phyloP scores from a whole-genome alignment of 1,139 yeast genomes.

The Lodderomyces metapsilosis region DNA sequence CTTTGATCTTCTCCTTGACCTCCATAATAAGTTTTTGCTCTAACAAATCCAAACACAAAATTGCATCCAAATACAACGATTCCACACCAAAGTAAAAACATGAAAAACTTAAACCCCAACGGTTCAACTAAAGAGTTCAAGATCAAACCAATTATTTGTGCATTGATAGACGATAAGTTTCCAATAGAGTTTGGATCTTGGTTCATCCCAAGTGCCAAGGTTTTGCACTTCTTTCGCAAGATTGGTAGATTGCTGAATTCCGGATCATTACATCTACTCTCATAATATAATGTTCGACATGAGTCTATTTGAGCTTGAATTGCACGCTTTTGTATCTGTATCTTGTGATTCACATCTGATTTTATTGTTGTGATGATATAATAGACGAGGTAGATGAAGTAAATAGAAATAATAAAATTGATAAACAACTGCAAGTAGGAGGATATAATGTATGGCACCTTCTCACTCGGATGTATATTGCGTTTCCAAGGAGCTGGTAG shows the following conservation, averaged over 20 bases:
- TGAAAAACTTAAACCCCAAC: constrained; percentile 55
- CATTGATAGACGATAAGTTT: constrained; percentile 52
- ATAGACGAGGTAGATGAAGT: constrained; percentile 41
- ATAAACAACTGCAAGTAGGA: constrained; percentile 56
- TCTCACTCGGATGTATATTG: constrained; percentile 35
- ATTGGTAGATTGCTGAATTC: constrained; percentile 55
- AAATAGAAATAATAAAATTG: constrained; percentile 45
- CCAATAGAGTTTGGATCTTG: constrained; percentile 48
- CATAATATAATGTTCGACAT: constrained; percentile 51
- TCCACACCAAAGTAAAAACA: constrained; percentile 34
- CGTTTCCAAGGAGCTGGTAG: constrained; percentile 53
- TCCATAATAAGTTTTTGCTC: constrained; percentile 48
- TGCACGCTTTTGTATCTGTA: constrained; percentile 40
- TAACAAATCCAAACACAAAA: constrained; percentile 43
- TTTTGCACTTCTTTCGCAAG: constrained; percentile 51
- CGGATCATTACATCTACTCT: constrained; percentile 54
- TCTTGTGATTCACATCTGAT: constrained; percentile 50
- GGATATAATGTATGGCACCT: constrained; percentile 51
- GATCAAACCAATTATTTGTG: constrained; percentile 61
- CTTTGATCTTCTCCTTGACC: constrained; percentile 10
- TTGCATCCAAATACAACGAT: constrained; percentile 36
- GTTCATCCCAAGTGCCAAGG: constrained; percentile 64
- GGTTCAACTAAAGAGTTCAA: constrained; percentile 67
- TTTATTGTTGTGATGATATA: constrained; percentile 47
- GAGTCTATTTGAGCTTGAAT: constrained; percentile 40